Percentiles rank a stretch among this genome's conserved stretches.
Conservation (phyloP, 352 stramenopile genomes). For the Pythium angustatum region DNA sequence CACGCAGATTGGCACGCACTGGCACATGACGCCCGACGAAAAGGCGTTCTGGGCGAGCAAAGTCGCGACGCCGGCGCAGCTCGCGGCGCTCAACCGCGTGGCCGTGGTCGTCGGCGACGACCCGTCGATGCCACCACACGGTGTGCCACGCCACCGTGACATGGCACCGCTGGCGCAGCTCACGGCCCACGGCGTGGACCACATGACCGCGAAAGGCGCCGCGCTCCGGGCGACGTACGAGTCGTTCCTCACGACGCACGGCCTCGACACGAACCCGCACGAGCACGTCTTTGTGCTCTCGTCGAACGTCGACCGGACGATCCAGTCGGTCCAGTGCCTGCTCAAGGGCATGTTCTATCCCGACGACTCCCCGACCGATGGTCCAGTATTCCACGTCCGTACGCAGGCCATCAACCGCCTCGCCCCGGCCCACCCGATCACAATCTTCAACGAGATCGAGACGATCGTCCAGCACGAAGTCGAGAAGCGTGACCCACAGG, state of each 20-base stretch:
- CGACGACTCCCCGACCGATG: constrained; percentile 22
- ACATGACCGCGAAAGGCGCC: constrained; percentile 70
- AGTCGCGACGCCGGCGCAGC: constrained; percentile 54
- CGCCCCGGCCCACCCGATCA: constrained; percentile 55
- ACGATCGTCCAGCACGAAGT: constrained; percentile 63
- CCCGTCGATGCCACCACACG: constrained; percentile 43
- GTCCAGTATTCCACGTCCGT: constrained; percentile 50
- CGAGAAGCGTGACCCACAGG: constrained; percentile 21
- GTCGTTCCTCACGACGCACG: constrained; percentile 32
- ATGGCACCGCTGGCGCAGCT: constrained; percentile 59
- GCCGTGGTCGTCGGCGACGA: constrained; percentile 52
- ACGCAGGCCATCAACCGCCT: constrained; percentile 69
- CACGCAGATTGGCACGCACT: constrained; percentile 52
- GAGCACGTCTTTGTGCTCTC: constrained; percentile 77
- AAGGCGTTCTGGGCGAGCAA: constrained; percentile 60
- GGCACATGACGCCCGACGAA: constrained; percentile 53
- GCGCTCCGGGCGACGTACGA: constrained; percentile 50
- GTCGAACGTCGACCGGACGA: constrained; percentile 70
- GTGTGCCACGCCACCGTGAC: constrained; percentile 39
- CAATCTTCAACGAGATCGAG: constrained; percentile 77
- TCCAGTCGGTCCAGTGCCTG: constrained; percentile 78
- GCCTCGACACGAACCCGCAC: constrained; percentile 19
- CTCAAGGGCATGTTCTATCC: constrained; percentile 68
- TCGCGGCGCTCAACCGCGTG: constrained; percentile 46
- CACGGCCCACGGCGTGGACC: constrained; percentile 61